phyloP scores from a whole-genome alignment of 805 yeast genomes.

The Candida ovalis region DNA sequence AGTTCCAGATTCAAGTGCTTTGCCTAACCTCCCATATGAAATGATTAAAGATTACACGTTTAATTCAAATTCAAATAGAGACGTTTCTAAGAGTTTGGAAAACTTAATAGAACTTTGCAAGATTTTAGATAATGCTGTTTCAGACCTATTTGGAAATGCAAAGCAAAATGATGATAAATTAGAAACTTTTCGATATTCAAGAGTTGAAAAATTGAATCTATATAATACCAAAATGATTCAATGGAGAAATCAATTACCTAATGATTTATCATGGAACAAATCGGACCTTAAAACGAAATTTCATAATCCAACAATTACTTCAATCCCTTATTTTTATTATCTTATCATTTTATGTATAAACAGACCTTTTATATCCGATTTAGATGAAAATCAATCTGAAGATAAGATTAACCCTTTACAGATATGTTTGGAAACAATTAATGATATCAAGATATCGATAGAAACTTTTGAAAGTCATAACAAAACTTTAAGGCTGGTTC shows the following conservation, averaged over 20 bases:
- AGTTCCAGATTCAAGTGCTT: constrained; percentile 53
- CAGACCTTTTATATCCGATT: constrained; percentile 50
- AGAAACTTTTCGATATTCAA: not conserved
- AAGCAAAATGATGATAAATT: not conserved
- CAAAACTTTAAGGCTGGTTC: constrained; percentile 36
- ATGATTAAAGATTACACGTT: constrained; percentile 60
- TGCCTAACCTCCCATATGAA: constrained; percentile 48
- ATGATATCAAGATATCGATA: constrained; percentile 38
- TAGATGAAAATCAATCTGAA: constrained; percentile 13
- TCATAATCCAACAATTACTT: constrained; percentile 34
- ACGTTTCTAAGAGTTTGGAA: not conserved
- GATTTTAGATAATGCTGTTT: not conserved
- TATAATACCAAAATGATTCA: not conserved
- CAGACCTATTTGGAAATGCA: not conserved
- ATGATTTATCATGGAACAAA: not conserved
- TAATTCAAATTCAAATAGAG: constrained; percentile 16
- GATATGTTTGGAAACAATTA: constrained; percentile 38
- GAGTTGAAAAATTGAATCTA: not conserved
- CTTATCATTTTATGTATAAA: constrained; percentile 55
- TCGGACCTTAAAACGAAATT: not conserved
- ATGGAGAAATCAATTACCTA: not conserved
- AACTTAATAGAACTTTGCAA: not conserved
- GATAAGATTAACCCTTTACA: constrained; percentile 1
- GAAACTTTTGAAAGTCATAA: constrained; percentile 35
- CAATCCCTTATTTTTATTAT: constrained; percentile 51